Evolutionary conservation across 2,329 filamentous ascomycete genomes (phyloP).

Genomic region (Leptographium procerum): DNA sequence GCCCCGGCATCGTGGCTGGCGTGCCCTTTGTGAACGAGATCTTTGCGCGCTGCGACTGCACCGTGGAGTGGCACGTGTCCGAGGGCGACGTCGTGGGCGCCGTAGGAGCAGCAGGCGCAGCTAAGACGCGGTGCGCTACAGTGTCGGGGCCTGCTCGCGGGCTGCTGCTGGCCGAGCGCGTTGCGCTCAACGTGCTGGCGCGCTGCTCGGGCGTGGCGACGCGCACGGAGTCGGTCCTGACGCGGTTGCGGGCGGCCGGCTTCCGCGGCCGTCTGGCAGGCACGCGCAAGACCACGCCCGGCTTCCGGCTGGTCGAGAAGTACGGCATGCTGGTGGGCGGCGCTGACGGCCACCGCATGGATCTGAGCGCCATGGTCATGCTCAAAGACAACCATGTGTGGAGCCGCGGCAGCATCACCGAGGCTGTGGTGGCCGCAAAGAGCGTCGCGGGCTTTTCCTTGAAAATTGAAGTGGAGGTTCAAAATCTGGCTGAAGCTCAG

Average conservation of each 20-base stretch:
- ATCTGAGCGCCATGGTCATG: conserved; percentile 94
- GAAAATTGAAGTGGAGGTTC: conserved; percentile 94
- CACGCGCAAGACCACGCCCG: conserved; percentile 92
- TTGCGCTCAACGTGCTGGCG: conserved; percentile 82
- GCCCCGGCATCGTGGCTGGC: conserved; percentile 73
- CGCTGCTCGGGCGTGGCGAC: conserved; percentile 87
- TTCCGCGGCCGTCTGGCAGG: conserved; percentile 82
- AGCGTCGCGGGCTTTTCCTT: conserved; percentile 77
- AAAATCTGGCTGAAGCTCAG: conserved; percentile 76
- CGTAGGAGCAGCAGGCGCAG: conserved; percentile 23
- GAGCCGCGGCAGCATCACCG: conserved; percentile 75
- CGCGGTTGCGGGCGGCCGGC: conserved; percentile 50
- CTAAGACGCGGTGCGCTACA: conserved; percentile 53
- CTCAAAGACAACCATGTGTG: conserved; percentile 98
- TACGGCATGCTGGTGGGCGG: conserved; percentile 95
- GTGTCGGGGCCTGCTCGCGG: conserved; percentile 72
- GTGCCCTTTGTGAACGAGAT: conserved; percentile 94
- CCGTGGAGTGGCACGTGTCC: conserved; percentile 73
- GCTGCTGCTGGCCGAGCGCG: conserved; percentile 81
- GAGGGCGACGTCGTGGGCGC: conserved; percentile 60
- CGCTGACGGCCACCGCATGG: conserved; percentile 82
- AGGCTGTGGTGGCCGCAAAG: conserved; percentile 75
- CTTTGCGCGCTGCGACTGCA: conserved; percentile 79
- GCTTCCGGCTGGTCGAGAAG: conserved; percentile 91
- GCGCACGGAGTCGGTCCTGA: conserved; percentile 44